Base-by-base conservation (phyloP, 2,329 filamentous ascomycete genomes). In the Claviceps sp. region DNA sequence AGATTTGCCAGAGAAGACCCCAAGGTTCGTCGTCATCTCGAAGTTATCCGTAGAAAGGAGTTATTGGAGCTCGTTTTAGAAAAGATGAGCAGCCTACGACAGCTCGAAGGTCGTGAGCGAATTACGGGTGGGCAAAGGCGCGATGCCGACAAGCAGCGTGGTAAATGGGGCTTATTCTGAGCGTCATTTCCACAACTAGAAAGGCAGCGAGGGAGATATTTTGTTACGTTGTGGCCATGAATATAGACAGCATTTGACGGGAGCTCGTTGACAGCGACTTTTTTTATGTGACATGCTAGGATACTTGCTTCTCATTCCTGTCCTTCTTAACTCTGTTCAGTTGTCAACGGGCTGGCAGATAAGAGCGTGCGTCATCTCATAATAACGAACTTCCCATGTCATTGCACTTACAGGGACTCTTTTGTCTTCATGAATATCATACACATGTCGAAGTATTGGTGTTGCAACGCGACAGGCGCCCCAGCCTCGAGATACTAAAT, bases 1-100 rank as follows among this genome's bases (percentile, higher is more conserved):
- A 79, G 80, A 26, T 96, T 98, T 60, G 93, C 93, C 3, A 82
- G 87, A 50, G 93, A 98, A 68, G 94, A 98, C 63, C 86, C 88
- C 18, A 93, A 91, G 68, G 85, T 98, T 56, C 79, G 84, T 56
- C 78, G 84, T 47, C 94, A 98, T 65, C 75, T 98, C 44, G 94
- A 98, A 60, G 83, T 97, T 24, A 95, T 97, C 58, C 79, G 84
- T 56, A 78, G 90, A 58, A 98, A 98, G 70, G 90, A 96, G 62
- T 75, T 96, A 54, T 77, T 98, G 4, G 91, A 98, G 71, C 74
- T 96, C 52, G 93, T 95, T 5, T 74, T 98, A 34, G 85, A 88
- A 65, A 97, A 98, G 76, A 97, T 98, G 80, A 90, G 97, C 65
- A 85, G 87, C 53, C 70, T 98, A 61, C 77, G 87, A 54, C 85